Evolutionary conservation across 2,329 filamentous ascomycete genomes (phyloP).

Genomic region (Curvularia hawaiiensis): DNA sequence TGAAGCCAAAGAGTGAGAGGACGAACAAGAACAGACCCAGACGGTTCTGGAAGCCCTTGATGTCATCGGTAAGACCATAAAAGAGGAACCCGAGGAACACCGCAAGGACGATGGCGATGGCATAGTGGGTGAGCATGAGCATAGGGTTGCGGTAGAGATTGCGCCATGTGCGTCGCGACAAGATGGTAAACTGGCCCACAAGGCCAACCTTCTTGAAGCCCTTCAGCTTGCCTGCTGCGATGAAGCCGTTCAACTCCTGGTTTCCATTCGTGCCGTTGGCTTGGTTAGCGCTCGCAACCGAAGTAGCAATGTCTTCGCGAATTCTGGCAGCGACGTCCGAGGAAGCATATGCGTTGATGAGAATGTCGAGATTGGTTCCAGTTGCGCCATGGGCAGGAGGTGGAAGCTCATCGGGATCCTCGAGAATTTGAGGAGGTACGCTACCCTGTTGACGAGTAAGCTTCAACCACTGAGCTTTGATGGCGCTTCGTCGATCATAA

Average conservation of each 20-base stretch:
- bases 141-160: conserved; percentile 98
- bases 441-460: conserved; percentile 60
- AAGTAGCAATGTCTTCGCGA: conserved; percentile 76
- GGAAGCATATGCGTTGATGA: conserved; percentile 75
- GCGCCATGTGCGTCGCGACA: conserved; percentile 91
- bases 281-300: conserved; percentile 66
- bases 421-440: conserved; percentile 65
- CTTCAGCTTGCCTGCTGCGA: conserved; percentile 67
- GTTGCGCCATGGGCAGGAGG: conserved; percentile 61
- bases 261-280: conserved; percentile 71
- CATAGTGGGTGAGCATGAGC: conserved; percentile 98
- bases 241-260: conserved; percentile 56
- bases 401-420: conserved; percentile 70
- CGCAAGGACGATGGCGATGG: conserved; percentile 91
- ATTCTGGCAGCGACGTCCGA: conserved; percentile 79
- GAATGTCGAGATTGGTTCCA: conserved; percentile 78
- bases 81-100: conserved; percentile 95
- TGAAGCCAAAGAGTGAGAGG: conserved; percentile 94
- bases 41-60: conserved; percentile 96
- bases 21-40: conserved; percentile 98
- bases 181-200: conserved; percentile 80
- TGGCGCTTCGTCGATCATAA: conserved; percentile 56
- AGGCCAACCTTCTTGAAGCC: conserved; percentile 84
- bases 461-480: conserved; percentile 63
- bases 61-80: conserved; percentile 94